Base-by-base conservation (phyloP, 2,329 filamentous ascomycete genomes). In the Cordyceps javanica region DNA sequence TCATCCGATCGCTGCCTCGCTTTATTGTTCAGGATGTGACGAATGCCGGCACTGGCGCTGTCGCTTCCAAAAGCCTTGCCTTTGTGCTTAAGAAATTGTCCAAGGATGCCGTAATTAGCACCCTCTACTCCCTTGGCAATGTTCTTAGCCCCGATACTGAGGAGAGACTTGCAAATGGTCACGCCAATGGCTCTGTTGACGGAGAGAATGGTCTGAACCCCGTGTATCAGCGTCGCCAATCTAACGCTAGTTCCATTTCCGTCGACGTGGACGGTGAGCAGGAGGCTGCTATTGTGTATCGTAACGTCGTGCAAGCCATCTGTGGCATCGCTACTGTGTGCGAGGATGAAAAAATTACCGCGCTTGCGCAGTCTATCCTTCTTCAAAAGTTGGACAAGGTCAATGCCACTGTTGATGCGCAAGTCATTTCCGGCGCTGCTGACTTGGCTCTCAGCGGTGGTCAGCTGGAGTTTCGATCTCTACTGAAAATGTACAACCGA, bases 61-160 rank as follows among this genome's bases (percentile, higher is more conserved):
- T 93, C 34, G 93, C 93, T 28, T 91, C 92, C n/a, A 85, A 86
- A 62, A 94, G 89, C 64, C 77, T 99, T 34, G 91, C 92, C 2
- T 88, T 87, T 63, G 85, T 95, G 19, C 77, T 99, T 57, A 87
- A 87, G 63, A 80, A 88, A 65, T 80, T 97, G 13, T 96, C 94
- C 1, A 89, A 96, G 65, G 94, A 99, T 75, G 88, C 91, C 36
- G 83, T 96, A 36, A 97, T 99, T 63, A 96, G 92, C 5, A 97
- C 92, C 1, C 77, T 99, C 10, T 99, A 99, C 73, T 94, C 91
- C 0, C 80, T 99, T n/a, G 94, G 94, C 21, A 99, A 99, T 68
- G 88, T 96, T 4, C 79, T 99, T 14, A 97, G 91, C 64, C 87
- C 91, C 5, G 85, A 82, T 48, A 78, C 79, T 14, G 82, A 82